Evolutionary conservation across 179 eudicot species (phyloP).

Genomic region (Gypsophila paniculata): DNA sequence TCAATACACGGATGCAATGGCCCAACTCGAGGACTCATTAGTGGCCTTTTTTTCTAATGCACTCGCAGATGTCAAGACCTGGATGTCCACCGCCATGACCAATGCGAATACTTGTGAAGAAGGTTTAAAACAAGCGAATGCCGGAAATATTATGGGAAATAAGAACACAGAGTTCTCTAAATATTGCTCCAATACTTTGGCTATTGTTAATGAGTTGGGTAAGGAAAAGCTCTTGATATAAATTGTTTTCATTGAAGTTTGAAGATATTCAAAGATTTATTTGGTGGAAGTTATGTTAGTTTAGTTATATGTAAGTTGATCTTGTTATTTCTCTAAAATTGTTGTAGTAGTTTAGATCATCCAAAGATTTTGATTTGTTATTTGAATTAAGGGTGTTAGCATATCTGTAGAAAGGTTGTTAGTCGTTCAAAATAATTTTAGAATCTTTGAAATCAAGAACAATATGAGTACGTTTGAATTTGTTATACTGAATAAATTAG

Average conservation of each 20-base stretch:
- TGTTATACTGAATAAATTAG: too few species aligned
- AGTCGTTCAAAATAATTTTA: too few species aligned
- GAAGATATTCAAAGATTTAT: not conserved
- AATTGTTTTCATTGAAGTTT: not conserved
- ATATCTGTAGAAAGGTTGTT: too few species aligned
- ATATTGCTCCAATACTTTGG: conserved; percentile 28
- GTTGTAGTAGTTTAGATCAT: not conserved
- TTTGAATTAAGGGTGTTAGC: too few species aligned
- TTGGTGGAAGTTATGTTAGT: not conserved
- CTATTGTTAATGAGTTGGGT: conserved; percentile 18
- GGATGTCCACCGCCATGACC: conserved; percentile 21
- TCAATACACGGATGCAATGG: conserved; percentile 33
- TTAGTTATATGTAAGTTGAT: conserved; percentile 2
- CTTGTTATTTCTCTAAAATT: not conserved
- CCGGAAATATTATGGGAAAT: conserved; percentile 12
- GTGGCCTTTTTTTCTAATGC: conserved; percentile 31
- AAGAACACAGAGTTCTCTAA: conserved; percentile 24
- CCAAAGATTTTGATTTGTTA: too few species aligned
- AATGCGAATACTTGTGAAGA: conserved; percentile 25
- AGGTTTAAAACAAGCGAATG: conserved; percentile 16
- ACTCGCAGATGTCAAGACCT: conserved; percentile 24
- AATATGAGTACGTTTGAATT: too few species aligned
- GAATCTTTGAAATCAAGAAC: too few species aligned
- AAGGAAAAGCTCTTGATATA: not conserved
- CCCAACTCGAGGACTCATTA: conserved; percentile 30